A percentile compares a stretch with the other conserved stretches of the same genome.
Evolutionary conservation across 345 rosid species (phyloP).

Genomic region (Rhodamnia argentea): DNA sequence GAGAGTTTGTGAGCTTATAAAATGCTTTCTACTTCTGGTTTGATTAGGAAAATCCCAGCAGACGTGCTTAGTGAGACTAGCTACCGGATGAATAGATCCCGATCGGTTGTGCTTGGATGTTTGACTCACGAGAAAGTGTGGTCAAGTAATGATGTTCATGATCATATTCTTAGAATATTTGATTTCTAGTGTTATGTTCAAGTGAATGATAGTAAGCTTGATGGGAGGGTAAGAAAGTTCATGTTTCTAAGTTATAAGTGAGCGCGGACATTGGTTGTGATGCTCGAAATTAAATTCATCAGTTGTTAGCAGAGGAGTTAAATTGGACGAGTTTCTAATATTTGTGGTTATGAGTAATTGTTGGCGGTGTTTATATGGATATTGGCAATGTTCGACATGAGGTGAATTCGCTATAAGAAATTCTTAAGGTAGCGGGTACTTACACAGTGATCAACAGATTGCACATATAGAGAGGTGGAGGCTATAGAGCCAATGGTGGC

Average conservation of each 20-base stretch:
- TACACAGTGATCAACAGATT: background rate
- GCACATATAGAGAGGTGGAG: background rate
- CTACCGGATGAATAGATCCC: background rate
- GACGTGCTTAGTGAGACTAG: background rate
- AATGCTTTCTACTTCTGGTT: no score
- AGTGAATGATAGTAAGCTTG: background rate
- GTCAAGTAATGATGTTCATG: background rate
- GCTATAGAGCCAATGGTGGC: background rate
- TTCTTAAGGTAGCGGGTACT: background rate
- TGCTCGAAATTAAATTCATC: background rate
- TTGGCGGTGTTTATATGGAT: background rate
- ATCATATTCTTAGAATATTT: background rate
- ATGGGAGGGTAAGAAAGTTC: background rate
- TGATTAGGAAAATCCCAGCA: background rate
- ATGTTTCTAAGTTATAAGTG: background rate
- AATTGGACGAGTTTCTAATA: background rate
- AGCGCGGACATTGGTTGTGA: background rate
- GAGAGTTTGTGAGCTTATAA: background rate
- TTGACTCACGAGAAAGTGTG: fast-evolving
- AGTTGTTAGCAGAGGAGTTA: background rate
- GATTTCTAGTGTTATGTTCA: fast-evolving
- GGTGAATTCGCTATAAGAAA: background rate
- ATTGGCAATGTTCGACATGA: background rate
- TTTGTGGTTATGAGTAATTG: background rate
- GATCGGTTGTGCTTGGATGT: fast-evolving